Evolutionary conservation across 192 early-diverging fungal species (phyloP).

Genomic region (Helicostylum pulchrum): DNA sequence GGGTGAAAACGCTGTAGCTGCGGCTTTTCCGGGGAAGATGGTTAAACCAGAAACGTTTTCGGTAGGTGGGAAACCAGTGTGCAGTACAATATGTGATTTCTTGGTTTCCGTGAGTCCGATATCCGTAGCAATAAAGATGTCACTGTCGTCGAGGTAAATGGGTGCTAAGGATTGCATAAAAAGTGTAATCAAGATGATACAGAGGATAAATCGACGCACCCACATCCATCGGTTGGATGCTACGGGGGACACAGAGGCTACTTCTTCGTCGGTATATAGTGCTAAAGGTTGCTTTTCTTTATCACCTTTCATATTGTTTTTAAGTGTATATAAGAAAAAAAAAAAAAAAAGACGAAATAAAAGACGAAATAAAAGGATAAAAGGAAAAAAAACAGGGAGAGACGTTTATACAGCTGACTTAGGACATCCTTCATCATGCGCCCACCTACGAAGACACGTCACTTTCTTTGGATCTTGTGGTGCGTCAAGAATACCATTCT

Average conservation of each 20-base stretch:
- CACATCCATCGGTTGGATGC: slow-evolving; percentile 4
- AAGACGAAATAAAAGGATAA: neutral
- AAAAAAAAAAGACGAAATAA: neutral
- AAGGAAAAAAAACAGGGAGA: neutral
- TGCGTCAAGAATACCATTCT: too few relatives aligned
- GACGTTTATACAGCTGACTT: neutral
- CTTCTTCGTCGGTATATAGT: neutral
- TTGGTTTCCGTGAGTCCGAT: too few relatives aligned
- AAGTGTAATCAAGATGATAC: neutral
- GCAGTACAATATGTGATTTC: slow-evolving; percentile 6
- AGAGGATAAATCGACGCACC: slow-evolving; percentile 15
- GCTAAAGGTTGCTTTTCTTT: neutral
- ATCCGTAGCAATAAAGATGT: neutral
- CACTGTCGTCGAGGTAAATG: neutral
- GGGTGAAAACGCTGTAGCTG: slow-evolving; percentile 16
- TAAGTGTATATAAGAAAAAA: neutral
- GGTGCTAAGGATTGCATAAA: slow-evolving; percentile 1
- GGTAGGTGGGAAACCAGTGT: slow-evolving; percentile 19
- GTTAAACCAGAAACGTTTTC: slow-evolving; percentile 11
- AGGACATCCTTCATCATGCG: too few relatives aligned
- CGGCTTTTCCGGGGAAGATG: neutral
- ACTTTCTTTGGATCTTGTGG: too few relatives aligned
- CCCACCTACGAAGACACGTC: too few relatives aligned
- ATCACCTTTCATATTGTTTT: neutral
- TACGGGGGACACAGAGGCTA: neutral